phyloP scores from a whole-genome alignment of 108 stramenopile species.

The Cylindrotheca fusiformis region DNA sequence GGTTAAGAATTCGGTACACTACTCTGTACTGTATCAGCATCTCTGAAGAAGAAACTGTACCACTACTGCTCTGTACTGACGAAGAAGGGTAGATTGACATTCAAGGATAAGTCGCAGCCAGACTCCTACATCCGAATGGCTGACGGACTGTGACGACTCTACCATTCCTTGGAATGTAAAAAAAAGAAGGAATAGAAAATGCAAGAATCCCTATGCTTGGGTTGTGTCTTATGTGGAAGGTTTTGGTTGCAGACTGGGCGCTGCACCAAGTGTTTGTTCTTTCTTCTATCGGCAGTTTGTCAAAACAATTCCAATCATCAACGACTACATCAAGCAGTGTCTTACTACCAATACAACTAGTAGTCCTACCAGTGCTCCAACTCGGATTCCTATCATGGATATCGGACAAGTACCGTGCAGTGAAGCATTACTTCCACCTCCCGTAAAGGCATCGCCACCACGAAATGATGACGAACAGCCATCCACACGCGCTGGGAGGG shows the following conservation, averaged over 20 bases:
- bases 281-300: slow-evolving; percentile 65
- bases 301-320: slow-evolving; percentile 29
- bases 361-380: not conserved
- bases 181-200: slow-evolving; percentile 31
- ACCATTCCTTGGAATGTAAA: slow-evolving; percentile 31
- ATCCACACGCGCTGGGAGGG: not conserved
- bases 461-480: too few species aligned
- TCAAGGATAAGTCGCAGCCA: slow-evolving; percentile 62
- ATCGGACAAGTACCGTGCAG: slow-evolving; percentile 14
- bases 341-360: too few species aligned
- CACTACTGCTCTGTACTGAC: too few species aligned
- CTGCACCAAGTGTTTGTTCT: slow-evolving; percentile 41
- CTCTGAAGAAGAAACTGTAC: too few species aligned
- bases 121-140: slow-evolving; percentile 51
- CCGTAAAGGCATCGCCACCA: too few species aligned
- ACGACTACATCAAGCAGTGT: slow-evolving; percentile 42
- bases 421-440: slow-evolving; percentile 2
- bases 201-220: slow-evolving; percentile 31
- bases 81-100: slow-evolving; percentile 36
- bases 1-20: too few species aligned
- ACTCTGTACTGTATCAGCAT: too few species aligned
- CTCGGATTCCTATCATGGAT: not conserved
- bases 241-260: slow-evolving; percentile 13
- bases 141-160: slow-evolving; percentile 44
- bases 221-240: slow-evolving; percentile 22